Conservation (phyloP, 495 filamentous ascomycete genomes). For the Cudoniella acicularis region DNA sequence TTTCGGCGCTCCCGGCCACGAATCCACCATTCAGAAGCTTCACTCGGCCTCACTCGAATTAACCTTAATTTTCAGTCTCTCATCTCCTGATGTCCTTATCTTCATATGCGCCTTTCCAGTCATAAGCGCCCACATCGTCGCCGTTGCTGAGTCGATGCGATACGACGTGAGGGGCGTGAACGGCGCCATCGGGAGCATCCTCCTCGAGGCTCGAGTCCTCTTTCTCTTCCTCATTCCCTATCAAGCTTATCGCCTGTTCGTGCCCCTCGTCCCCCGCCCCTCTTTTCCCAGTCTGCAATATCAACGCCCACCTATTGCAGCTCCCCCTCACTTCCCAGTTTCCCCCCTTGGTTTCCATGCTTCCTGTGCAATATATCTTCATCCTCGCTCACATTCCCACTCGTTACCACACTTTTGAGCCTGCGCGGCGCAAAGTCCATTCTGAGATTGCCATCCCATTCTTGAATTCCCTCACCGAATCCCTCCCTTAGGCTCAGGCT, state of each 20-base stretch:
- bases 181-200: neutral
- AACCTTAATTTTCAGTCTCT: neutral
- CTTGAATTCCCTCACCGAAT: too few relatives aligned
- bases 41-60: neutral
- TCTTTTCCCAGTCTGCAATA: neutral
- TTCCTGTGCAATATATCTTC: neutral
- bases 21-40: neutral
- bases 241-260: neutral
- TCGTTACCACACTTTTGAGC: neutral
- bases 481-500: neutral
- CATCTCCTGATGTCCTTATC: neutral
- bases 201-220: too few relatives aligned
- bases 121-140: neutral
- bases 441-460: neutral
- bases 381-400: neutral
- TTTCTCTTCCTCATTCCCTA: neutral
- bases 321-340: neutral
- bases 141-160: neutral
- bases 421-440: neutral
- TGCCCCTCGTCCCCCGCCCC: neutral
- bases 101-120: too few relatives aligned
- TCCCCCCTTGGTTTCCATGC: too few relatives aligned
- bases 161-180: neutral
- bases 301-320: neutral
- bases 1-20: neutral